Evolutionary conservation across 2,329 filamentous ascomycete species (phyloP), one percentile per base, ranked within the genome.

Genomic region (Cercospora zeae-maydis): DNA sequence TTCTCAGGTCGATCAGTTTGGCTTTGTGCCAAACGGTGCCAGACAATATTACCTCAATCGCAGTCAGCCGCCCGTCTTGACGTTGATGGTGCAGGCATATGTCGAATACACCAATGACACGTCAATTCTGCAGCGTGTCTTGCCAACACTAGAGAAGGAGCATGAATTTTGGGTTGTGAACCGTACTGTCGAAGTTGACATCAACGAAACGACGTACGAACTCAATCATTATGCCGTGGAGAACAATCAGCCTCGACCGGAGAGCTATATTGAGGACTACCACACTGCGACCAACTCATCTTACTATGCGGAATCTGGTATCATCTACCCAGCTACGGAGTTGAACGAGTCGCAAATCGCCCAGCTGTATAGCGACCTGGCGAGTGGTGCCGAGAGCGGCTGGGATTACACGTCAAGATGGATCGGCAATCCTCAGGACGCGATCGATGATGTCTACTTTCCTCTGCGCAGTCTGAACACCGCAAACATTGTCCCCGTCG

Each of bases 11-110:
- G 85, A 89, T 10, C 74, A 80, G 9, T 86, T 84, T 67, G 87
- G 87, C 10, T 88, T 89, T 70, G 81, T 89, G 3, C 87, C 87
- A 37, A 90, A 90, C 63, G 87, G 87, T 7, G 86, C 85, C n/a
- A 79, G 87, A 13, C 70, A 84, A 27, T 89, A 90, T 77, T 90
- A 89, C 67, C 79, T 88, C 59, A 88, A 89, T 72, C 82, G 87
- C 31, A 88, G 86, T 1, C 87, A 89, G 74, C 87, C 87, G 16
- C 87, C 87, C 1, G 73, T 90, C 51, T 76, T 90, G 57, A 80
- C 87, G 1, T 83, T 86, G 73, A 90, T 90, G 87, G 82, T 89
- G 58, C 83, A 82, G 66, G 75, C 80, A 13, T 90, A 89, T 66
- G 75, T 89, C 34, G 81, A 88, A 62, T 82, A 88, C 71, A 88